Percentiles rank a stretch among this genome's conserved stretches.
Evolutionary conservation across 345 rosid genomes (phyloP).

Genomic region (Salix brachista): DNA sequence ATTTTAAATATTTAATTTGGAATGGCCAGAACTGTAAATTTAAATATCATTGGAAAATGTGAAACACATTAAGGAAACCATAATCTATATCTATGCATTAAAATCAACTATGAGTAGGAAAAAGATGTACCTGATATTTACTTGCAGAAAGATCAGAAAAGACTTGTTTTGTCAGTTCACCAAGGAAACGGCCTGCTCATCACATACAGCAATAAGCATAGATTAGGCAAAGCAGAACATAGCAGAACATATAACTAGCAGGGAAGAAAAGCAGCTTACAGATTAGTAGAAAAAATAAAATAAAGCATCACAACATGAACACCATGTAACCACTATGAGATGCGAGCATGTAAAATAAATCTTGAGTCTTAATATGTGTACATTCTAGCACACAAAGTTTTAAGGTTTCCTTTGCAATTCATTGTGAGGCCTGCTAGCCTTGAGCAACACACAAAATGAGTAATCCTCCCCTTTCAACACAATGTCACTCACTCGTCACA

Average conservation of each 20-base stretch:
- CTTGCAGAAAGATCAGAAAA: slow-evolving; percentile 89
- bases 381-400: not conserved
- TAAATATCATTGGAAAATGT: not conserved
- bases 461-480: not conserved
- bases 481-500: not conserved
- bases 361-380: not conserved
- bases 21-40: not conserved
- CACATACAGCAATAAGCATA: not conserved
- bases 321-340: not conserved
- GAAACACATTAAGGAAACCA: not conserved
- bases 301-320: not conserved
- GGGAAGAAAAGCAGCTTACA: not conserved
- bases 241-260: not conserved
- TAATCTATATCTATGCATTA: not conserved
- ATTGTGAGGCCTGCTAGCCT: not conserved
- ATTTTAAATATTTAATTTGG: not conserved
- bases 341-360: not conserved
- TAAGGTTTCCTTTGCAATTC: not conserved
- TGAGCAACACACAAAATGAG: not conserved
- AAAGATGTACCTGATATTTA: slow-evolving; percentile 77
- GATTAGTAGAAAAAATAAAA: not conserved
- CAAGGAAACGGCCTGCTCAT: slow-evolving; percentile 87
- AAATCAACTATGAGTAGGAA: not conserved
- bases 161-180: slow-evolving; percentile 88
- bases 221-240: not conserved